Conservation (phyloP, 2,329 filamentous ascomycete species). For the Epichloe bromicola region DNA sequence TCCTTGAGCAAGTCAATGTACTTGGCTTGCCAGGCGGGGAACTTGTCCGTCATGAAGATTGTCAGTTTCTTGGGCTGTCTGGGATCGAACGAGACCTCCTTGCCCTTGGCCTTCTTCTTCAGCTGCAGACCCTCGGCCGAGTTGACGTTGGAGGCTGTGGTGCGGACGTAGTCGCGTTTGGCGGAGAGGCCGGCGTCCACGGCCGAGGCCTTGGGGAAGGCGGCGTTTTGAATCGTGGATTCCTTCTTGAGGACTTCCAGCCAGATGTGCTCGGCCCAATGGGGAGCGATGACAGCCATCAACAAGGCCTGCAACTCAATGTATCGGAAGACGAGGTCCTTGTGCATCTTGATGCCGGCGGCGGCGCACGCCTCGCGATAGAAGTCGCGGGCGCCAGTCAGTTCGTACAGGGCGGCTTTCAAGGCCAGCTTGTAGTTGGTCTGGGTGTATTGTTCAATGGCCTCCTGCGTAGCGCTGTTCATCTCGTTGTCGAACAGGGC, state of each 20-base stretch:
- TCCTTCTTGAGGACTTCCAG: conserved; percentile 73
- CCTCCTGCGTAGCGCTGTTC: conserved; percentile 68
- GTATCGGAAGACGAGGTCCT: conserved; percentile 64
- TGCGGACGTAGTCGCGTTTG: conserved; percentile 69
- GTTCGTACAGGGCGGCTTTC: conserved; percentile 79
- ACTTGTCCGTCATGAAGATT: conserved; percentile 68
- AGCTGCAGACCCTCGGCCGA: conserved; percentile 70
- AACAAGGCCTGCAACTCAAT: conserved; percentile 78
- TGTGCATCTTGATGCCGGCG: conserved; percentile 75
- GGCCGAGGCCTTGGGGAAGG: conserved; percentile 41
- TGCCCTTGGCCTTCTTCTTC: conserved; percentile 90
- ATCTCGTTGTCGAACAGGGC: conserved; percentile 88
- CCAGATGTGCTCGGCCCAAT: conserved; percentile 94
- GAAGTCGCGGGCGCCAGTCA: conserved; percentile 75
- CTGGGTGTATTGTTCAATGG: conserved; percentile 62
- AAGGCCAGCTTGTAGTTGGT: conserved; percentile 72
- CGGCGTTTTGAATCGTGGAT: conserved; percentile 64
- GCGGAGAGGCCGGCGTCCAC: conserved; percentile 58
- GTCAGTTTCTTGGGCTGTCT: conserved; percentile 86
- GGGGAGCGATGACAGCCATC: conserved; percentile 73
- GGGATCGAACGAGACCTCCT: conserved; percentile 72
- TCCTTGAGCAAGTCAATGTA: conserved; percentile 71
- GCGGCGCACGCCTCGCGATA: conserved; percentile 75
- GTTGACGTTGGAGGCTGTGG: conserved; percentile 60
- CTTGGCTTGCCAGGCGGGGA: conserved; percentile 83